Conservation (phyloP, 257 asterid species). For the Nicotiana sylvestris region DNA sequence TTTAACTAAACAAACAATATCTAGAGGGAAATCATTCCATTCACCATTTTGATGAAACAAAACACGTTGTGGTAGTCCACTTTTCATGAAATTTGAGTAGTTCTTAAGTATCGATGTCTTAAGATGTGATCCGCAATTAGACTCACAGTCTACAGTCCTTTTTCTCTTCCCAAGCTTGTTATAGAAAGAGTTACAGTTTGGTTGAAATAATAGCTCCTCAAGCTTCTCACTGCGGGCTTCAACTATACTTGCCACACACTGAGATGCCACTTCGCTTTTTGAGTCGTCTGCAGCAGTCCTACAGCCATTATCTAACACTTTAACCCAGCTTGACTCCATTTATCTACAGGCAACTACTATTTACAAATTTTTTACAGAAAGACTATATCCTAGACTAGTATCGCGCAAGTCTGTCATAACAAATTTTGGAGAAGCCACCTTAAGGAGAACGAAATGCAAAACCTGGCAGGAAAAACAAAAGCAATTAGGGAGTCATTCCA, state of each 20-base stretch:
- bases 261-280: constrained; percentile 53
- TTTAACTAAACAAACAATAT: constrained; percentile 46
- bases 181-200: constrained; percentile 27
- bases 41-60: constrained; percentile 58
- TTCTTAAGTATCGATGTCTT: constrained; percentile 38
- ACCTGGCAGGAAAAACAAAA: constrained; percentile 11
- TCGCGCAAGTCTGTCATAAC: constrained; percentile 15
- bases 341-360: constrained; percentile 27
- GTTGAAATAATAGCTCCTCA: constrained; percentile 33
- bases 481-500: constrained; percentile 6
- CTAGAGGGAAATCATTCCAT: constrained; percentile 75
- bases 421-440: constrained; percentile 13
- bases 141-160: constrained; percentile 22
- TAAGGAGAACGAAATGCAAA: constrained; percentile 21
- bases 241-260: constrained; percentile 20
- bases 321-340: constrained; percentile 59
- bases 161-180: constrained; percentile 47
- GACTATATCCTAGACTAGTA: constrained; percentile 16
- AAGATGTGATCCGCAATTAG: constrained; percentile 17
- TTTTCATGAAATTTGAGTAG: constrained; percentile 54
- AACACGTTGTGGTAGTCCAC: constrained; percentile 58
- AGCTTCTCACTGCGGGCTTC: constrained; percentile 34
- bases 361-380: constrained; percentile 10
- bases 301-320: constrained; percentile 66
- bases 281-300: constrained; percentile 32